Evolutionary conservation across 2,329 filamentous ascomycete genomes (phyloP), one percentile per base, ranked within the genome.

Genomic region (Epichloe sylvatica): DNA sequence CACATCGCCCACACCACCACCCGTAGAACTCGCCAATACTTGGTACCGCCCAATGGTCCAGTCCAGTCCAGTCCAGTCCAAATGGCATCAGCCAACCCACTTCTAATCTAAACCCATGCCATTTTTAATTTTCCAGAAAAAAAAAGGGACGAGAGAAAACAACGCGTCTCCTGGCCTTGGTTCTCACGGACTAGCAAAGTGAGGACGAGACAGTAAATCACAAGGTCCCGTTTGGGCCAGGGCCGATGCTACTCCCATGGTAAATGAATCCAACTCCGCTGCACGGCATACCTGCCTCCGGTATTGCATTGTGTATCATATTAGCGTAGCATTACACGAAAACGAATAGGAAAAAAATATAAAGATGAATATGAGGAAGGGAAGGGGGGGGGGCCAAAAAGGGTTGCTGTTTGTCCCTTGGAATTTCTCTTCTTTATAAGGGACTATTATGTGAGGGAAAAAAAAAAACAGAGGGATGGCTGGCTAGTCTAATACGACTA

Each of bases 401-500:
- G 25, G 7, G 25, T 30, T 30, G 25, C 7, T 30, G 7, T 30
- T 30, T 30, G 25, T 11, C 30, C 25, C 30, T 2, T 30, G 30
- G 30, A 30, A 30, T 4, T 15, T 30, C 2, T 8, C 37, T 37
- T 25, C 36, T 35, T 23, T 3, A 23, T 19, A 30, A 2, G 8
- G 30, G 30, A 30, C 30, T 30, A 40, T 12, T 5, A 25, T 19
- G 36, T 17, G 36, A 34, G n/a, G 6, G 2, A 1, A 23, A 23
- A 6, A 15, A 40, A 40, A 11, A 25, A 23, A 19, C 3, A 23
- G 40, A 21, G 5, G 6, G 15, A 23, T 30, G 37, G 17, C 25
- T 23, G 41, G 33, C 46, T 53, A 56, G 44, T 55, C 54, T 43
- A 55, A 46, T 13, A 54, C 47, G 25, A 55, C 52, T 4, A 56